Evolutionary conservation across 352 stramenopile species (phyloP).

Genomic region (Phytophthora sp.): DNA sequence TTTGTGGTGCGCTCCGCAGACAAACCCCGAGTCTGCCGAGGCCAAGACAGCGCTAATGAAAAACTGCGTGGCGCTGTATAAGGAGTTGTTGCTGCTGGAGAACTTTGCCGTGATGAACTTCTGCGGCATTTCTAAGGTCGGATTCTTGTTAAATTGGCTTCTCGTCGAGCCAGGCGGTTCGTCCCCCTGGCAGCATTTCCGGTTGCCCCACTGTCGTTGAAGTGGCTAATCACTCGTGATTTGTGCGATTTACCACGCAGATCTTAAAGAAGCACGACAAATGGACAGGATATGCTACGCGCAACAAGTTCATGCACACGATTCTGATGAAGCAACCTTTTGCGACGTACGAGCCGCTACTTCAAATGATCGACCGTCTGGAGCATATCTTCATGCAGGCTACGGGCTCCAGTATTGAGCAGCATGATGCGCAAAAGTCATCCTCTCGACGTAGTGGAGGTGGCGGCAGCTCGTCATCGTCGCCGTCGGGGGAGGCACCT

Average conservation of each 20-base stretch:
- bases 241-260: slow-evolving; percentile 28
- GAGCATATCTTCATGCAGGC: slow-evolving; percentile 90
- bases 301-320: slow-evolving; percentile 91
- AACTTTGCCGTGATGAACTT: slow-evolving; percentile 93
- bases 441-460: slow-evolving; percentile 45
- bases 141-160: neutral
- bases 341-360: slow-evolving; percentile 80
- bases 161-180: slow-evolving; percentile 15
- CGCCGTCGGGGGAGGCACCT: slow-evolving; percentile 17
- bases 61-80: slow-evolving; percentile 83
- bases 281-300: slow-evolving; percentile 91
- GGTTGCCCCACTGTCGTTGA: too few relatives aligned
- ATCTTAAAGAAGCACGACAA: slow-evolving; percentile 93
- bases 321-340: slow-evolving; percentile 92
- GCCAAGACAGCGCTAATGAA: slow-evolving; percentile 85
- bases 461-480: slow-evolving; percentile 33
- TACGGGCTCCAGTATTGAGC: slow-evolving; percentile 86
- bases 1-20: slow-evolving; percentile 33
- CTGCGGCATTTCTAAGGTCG: slow-evolving; percentile 87
- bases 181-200: slow-evolving; percentile 17
- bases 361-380: slow-evolving; percentile 88
- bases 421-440: slow-evolving; percentile 74
- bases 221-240: too few relatives aligned
- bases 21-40: slow-evolving; percentile 52
- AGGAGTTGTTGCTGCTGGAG: slow-evolving; percentile 86